Percentiles rank a stretch among this genome's conserved stretches.
phyloP scores from a whole-genome alignment of 192 early-diverging fungal genomes.

The Pecoramyces ruminantium region DNA sequence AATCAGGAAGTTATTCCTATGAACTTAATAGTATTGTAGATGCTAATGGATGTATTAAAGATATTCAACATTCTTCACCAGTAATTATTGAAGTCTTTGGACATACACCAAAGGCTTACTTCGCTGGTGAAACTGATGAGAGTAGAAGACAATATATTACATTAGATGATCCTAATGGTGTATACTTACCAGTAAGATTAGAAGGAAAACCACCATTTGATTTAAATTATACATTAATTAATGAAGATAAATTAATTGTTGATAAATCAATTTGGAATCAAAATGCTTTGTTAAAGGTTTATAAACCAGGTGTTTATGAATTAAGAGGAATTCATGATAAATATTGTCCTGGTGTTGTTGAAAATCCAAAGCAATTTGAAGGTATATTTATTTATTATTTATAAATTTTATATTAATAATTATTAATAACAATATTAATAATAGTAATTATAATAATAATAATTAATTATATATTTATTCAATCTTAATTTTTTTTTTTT shows the following conservation, averaged over 20 bases:
- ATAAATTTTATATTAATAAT: too few species aligned
- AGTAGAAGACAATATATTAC: not conserved
- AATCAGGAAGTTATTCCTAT: not conserved
- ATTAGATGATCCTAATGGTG: not conserved
- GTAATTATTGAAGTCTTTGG: not conserved
- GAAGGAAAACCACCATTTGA: not conserved
- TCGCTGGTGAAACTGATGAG: not conserved
- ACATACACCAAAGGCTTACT: not conserved
- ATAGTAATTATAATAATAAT: too few species aligned
- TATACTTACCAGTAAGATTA: not conserved
- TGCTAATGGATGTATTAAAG: not conserved
- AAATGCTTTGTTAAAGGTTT: not conserved
- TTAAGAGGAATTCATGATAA: not conserved
- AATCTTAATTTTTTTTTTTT: too few species aligned
- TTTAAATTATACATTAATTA: not conserved
- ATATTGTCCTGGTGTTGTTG: not conserved
- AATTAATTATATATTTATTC: too few species aligned
- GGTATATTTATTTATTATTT: not conserved
- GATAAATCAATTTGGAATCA: not conserved
- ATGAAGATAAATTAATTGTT: not conserved
- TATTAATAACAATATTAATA: too few species aligned
- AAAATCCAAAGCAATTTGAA: not conserved
- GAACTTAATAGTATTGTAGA: not conserved
- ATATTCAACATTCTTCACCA: not conserved
- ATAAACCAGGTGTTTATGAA: not conserved